Base-by-base conservation (phyloP, 306 rosid species). In the Quercus cerris region DNA sequence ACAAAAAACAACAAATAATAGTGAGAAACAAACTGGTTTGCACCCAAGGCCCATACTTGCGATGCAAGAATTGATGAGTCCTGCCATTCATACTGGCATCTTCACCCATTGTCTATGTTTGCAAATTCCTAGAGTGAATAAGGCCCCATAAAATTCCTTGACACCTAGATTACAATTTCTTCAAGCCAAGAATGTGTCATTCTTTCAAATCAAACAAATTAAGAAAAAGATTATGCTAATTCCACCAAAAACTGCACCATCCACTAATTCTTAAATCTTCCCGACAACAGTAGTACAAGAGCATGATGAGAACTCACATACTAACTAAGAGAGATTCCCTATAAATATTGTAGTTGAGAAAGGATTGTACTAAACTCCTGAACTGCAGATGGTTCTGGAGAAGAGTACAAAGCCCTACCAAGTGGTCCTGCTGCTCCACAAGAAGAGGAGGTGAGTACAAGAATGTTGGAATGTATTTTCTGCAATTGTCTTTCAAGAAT, bases 371-470 rank as follows among this genome's bases (percentile, higher is more conserved):
- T 55, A 27, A 69, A 25, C 73, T 44, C 75, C 66, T 38, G 19
- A 75, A 73, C 35, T 85, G 71, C 87, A 87, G 90, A 88, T 51
- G 91, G 69, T 56, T 87, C 90, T 30, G 80, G 71, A 15, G 88
- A 81, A 84, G 93, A 89, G 44, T 92, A 93, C 77, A 91, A 81
- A 62, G 69, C 90, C 49, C 79, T 93, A 74, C 91, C 94, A 78
- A 85, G 83, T 67, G 90, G 92, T 78, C 91, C 92, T 58, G 67
- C 83, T 75, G 69, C 82, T 84, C 35, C 35, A n/a, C 87, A 74
- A n/a, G 97, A 93, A 31, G 95, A 86, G 56, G 61, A 82, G 86
- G 97, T 93, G 76, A 85, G 81, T 88, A 70, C 75, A 74, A 74
- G 56, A 62, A 52, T 55, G 31, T 72, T 33, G 17, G 3, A 35